Evolutionary conservation across 2,329 filamentous ascomycete genomes (phyloP), one percentile per base, ranked within the genome.

Genomic region (Sclerotinia subarctica): DNA sequence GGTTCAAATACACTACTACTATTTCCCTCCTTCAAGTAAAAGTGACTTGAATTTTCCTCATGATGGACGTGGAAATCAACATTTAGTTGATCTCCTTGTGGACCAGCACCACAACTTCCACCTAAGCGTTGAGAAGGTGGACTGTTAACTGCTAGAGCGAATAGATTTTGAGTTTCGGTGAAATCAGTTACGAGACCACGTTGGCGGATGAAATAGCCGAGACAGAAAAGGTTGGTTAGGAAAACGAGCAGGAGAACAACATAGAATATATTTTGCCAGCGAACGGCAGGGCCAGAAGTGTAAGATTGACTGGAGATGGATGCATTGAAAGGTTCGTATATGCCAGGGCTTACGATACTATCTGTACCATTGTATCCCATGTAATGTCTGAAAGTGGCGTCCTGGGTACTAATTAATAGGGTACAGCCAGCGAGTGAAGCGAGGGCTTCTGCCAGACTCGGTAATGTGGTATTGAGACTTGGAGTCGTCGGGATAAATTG

Each of bases 111-210:
- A 73, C 86, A 88, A 8, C 80, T 82, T 0, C 86, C 87, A 0
- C 81, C 79, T n/a, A 89, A 72, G 4, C 80, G 77, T 2, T 81
- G 75, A 7, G 80, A 83, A 0, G 83, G 82, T 0, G 86, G 86
- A 35, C 82, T 85, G 74, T 93, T 93, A 64, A 94, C 81, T 2
- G 90, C 89, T 0, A 93, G 78, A 0, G 87, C 82, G 73, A 94
- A 93, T 2, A 93, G 79, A 75, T 93, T 93, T 66, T 89, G 86
- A 0, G 91, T 90, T 74, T 94, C 91, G 0, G 88, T 91, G 75
- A 90, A 93, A 79, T 94, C 92, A 0, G 90, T 93, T 10, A 94
- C 86, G 29, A 92, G 83, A 0, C 86, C 85, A 0, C 80, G 80
- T 7, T 80, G 76, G 71, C 84, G 81, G 58, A 85, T 75, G 63